These are phyloP conservation scores for Pisolithus tinctorius DNA, from an alignment of 768 basidiomycete genomes.

Conservation along the genomic window DNA sequence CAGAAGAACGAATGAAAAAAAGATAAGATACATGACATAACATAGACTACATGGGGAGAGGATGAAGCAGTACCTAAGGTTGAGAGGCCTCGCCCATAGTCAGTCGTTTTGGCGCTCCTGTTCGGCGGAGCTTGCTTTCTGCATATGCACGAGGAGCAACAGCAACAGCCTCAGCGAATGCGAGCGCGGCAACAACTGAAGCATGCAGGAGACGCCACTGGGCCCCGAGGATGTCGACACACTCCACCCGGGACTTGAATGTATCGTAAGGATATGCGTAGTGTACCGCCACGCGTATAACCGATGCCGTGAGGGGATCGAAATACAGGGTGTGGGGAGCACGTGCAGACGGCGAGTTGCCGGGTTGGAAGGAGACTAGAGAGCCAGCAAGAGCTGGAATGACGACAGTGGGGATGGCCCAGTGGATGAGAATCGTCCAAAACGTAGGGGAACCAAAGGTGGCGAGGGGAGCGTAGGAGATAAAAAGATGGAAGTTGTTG, in stretches of 20 bases:
- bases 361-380: slow-evolving; percentile 57
- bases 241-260: slow-evolving; percentile 19
- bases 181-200: slow-evolving; percentile 51
- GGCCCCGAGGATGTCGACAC: slow-evolving; percentile 49
- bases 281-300: slow-evolving; percentile 55
- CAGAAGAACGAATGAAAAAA: background rate
- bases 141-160: slow-evolving; percentile 36
- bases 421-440: slow-evolving; percentile 52
- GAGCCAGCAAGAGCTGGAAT: slow-evolving; percentile 51
- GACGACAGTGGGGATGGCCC: slow-evolving; percentile 56
- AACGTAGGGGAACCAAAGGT: slow-evolving; percentile 42
- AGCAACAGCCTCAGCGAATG: slow-evolving; percentile 60
- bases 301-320: slow-evolving; percentile 60
- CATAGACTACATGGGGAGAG: no score
- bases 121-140: slow-evolving; percentile 21
- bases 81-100: slow-evolving; percentile 15
- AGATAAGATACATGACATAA: no score
- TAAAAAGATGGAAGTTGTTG: slow-evolving; percentile 11
- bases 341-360: slow-evolving; percentile 22
- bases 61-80: background rate
- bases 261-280: slow-evolving; percentile 46
- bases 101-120: slow-evolving; percentile 16
- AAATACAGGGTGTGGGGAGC: slow-evolving; percentile 27
- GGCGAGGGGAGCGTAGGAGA: slow-evolving; percentile 44
- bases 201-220: slow-evolving; percentile 53